Base-by-base conservation (phyloP, 2,329 filamentous ascomycete species). In the Hypoxylon sp. region DNA sequence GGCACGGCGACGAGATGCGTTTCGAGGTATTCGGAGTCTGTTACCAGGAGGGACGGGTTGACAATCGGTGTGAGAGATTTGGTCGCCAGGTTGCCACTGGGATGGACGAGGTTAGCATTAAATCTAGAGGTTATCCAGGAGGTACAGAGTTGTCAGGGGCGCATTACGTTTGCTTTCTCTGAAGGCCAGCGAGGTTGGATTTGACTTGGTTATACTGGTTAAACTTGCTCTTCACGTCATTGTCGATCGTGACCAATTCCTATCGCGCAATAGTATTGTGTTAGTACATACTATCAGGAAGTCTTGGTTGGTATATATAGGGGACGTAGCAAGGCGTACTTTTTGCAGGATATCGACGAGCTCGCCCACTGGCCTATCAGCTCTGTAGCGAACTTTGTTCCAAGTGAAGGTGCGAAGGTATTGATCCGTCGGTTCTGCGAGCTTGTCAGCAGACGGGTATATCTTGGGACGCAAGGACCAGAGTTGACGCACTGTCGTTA, bases 361-460 rank as follows among this genome's bases (percentile, higher is more conserved):
- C 68, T 97, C 93, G 47, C 85, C 82, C 55, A 99, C 82, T 40
- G 93, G 84, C 71, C 93, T 95, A 73, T 99, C 94, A 57, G 90
- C 88, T 65, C 94, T 87, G 73, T 97, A 99, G 71, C 96, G 94
- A 74, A 96, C 90, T 74, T 94, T 97, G 77, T 97, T 97, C 94
- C 94, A 99, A 61, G 84, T 82, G 73, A 97, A 99, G 46, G 82
- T 87, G 67, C 87, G 84, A 34, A 99, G 78, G 70, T 97, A 99
- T 70, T 93, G 88, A 65, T 97, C 93, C 54, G 93, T 91, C n/a
- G 94, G 92, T 73, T 96, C 93, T 97, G 70, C 25, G 49, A 55
- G 20, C 40, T 43, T 6, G 57, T 56, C 27, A 61, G 71, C 60
- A 72, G 15, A 12, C 34, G 30, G 38, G 5, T 45, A 41, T 34